Evolutionary conservation across 305 asterid species (phyloP), one percentile per base, ranked within the genome.

Genomic region (Fraxinus paxiana): DNA sequence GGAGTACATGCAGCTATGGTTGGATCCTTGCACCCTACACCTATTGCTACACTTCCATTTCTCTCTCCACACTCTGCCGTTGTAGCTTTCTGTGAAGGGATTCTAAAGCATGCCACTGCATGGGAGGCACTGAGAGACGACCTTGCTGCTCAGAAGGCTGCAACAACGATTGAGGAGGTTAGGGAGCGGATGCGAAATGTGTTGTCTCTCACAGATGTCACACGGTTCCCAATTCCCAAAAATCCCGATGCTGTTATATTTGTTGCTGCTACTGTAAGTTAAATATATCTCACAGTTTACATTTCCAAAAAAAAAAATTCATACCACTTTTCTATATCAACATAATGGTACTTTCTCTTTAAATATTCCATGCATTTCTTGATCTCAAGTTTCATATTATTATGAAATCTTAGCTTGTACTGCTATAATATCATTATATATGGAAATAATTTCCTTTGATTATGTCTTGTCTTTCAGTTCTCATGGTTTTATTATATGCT

Each of bases 31-130:
- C 87, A 87, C 85, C 90, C 88, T 63, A 89, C 88, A 37, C 92
- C 81, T 54, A 81, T 81, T 61, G 88, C 89, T 72, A 82, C 86
- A 63, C 86, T 86, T 69, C 90, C 91, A 41, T 88, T 87, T 82
- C 89, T 73, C 4, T 95, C 99, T 73, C 99, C 99, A 65, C 99
- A 94, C 88, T 95, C 98, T 37, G 99, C 98, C n/a, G 97, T 87
- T 28, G 99, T 94, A 82, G 98, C 98, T 24, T 95, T 96, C 84
- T 96, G 99, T 67, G 99, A 96, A 85, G 98, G 98, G 82, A 88
- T 96, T n/a, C 79, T 96, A 79, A 89, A 96, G 86, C 92, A 96
- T 85, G 99, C 95, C 79, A 94, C 99, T n/a, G 99, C 99, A 31
- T 96, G 99, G 98, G 99, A 96, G 81, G 98, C 93, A 61, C 95